Evolutionary conservation across 2,329 filamentous ascomycete genomes (phyloP), one percentile per base, ranked within the genome.

Genomic region (Torrubiella hemipterigena): DNA sequence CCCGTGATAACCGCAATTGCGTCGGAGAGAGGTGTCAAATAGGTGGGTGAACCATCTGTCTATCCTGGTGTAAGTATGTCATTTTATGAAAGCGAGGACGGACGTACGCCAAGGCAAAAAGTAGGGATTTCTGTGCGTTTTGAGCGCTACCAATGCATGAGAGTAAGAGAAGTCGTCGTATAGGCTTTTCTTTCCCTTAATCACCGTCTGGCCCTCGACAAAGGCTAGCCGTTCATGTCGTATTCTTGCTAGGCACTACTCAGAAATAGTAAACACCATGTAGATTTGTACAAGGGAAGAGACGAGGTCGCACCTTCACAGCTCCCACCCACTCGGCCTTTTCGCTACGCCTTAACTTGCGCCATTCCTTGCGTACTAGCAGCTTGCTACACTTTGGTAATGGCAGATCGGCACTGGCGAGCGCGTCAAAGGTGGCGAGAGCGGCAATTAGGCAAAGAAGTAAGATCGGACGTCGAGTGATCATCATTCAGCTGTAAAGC

Each of bases 131-230:
- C 29, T 11, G 18, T 30, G 29, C 10, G 15, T 18, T 5, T 16
- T 23, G 4, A 23, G 14, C 15, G n/a, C 29, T 12, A 24, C 17
- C 11, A 22, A 24, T 30, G 29, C 29, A 17, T 30, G 29, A 10
- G 29, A 11, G 15, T 30, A 30, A 8, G 29, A 22, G 12, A 30
- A 30, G n/a, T 30, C 29, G 13, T 30, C 29, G 20, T 30, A 30
- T 8, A 30, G 29, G 13, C 29, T 30, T n/a, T 22, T 30, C 11
- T 24, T 23, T 3, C 29, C 29, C 5, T 30, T 7, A 9, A 30
- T 15, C 14, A 30, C 14, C 18, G 12, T 29, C n/a, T 30, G 20
- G 20, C 18, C 15, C 8, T 8, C 18, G 19, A 10, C 24, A 2
- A 30, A 22, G 29, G 29, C 22, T 6, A 30, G 20, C 15, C 29